Base-by-base conservation (phyloP, 306 rosid species). In the Alnus glutinosa region DNA sequence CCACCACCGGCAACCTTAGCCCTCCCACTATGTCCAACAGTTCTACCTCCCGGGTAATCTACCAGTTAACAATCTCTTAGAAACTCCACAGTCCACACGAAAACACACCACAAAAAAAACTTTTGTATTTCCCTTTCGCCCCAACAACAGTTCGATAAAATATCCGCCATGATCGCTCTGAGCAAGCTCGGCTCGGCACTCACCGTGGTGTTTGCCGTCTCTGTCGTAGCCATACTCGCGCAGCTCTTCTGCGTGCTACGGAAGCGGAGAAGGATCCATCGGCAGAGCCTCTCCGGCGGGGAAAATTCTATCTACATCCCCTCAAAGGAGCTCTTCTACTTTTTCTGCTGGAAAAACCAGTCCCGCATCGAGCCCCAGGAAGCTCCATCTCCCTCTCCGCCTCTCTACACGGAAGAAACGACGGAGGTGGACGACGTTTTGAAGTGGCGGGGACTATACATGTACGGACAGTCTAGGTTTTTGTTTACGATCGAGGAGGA, bases 401-500 rank as follows among this genome's bases (percentile, higher is more conserved):
- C 71, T 58, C n/a, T 1, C 36, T 75, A 73, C 67, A 9, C 12
- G 8, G 70, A 2, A 2, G 50, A 8, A 18, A 67, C 51, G 72
- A n/a, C 54, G 48, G 84, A 71, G 59, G 37, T 14, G 34, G 85
- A 85, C 69, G 89, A 87, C 34, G 9, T 19, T 28, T 42, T 83
- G 77, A 83, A 85, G 80, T 78, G 85, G 84, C 84, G 76, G 14
- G 71, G 13, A 34, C 75, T 83, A 72, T 80, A 69, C 79, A 84
- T 83, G 79, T 80, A 69, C 75, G 86, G 82, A 23, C 66, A 77
- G 15, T 82, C 89, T 39, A 85, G 87, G 83, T 39, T 49, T 23
- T 64, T 88, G 69, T 88, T 83, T 76, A 85, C 91, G n/a, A 85
- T 88, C 75, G 58, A 70, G 74, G 88, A 85, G 32, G 84, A 74